Conservation (phyloP, 2,329 filamentous ascomycete species). For the Arachnopeziza araneosa region DNA sequence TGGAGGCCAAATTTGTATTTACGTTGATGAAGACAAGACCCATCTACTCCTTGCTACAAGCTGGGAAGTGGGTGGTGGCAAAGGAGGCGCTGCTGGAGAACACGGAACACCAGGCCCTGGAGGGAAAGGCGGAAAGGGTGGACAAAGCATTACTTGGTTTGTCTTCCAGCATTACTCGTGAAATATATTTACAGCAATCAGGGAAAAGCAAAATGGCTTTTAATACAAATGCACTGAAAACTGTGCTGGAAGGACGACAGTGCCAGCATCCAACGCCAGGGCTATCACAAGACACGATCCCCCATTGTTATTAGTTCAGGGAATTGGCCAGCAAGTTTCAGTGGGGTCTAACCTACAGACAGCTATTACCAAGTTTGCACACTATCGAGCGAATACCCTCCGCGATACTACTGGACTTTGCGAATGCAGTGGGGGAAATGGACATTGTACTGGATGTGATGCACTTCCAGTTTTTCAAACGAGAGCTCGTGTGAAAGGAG, state of each 20-base stretch:
- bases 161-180: neutral
- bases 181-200: neutral
- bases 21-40: constrained; percentile 9
- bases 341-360: constrained; percentile 1
- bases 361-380: constrained; percentile 1
- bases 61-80: constrained; percentile 9
- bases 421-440: constrained; percentile 7
- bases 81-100: constrained; percentile 5
- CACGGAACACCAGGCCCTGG: constrained; percentile 9
- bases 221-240: constrained; percentile 6
- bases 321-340: constrained; percentile 1
- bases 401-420: constrained; percentile 5
- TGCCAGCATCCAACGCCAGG: neutral
- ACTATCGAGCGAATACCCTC: constrained; percentile 1
- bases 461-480: constrained; percentile 3
- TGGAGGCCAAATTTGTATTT: constrained; percentile 7
- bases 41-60: constrained; percentile 7
- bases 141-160: constrained; percentile 8
- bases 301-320: neutral
- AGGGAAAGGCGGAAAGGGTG: constrained; percentile 10
- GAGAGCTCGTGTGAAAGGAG: neutral
- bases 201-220: constrained; percentile 8
- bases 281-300: constrained; percentile 1
- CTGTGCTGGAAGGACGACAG: constrained; percentile 2
- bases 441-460: constrained; percentile 8